Evolutionary conservation across 768 basidiomycete genomes (phyloP), one percentile per base, ranked within the genome.

Genomic region (Pleurotus salmoneostramineus): DNA sequence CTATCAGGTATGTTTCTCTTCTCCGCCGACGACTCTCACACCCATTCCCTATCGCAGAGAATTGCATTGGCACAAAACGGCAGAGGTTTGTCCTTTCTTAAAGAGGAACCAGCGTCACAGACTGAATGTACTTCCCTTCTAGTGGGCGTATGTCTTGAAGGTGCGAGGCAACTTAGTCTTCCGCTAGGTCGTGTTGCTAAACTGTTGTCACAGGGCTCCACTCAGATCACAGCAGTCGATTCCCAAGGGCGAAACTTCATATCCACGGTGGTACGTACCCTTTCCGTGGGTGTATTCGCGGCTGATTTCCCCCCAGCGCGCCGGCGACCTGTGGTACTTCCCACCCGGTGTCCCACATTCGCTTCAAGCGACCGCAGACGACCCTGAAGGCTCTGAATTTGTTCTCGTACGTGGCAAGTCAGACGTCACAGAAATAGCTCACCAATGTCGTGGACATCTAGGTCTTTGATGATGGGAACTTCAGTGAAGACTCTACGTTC

Each of bases 401-500:
- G 71, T 86, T 31, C 72, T 86, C 15, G 50, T 50, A 44, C 14
- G 52, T 31, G 6, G 17, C 48, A 27, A 50, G 10, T 32, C 27
- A 37, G 31, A n/a, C 21, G 32, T 42, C 40, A 42, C n/a, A 37
- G 14, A 14, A 32, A 43, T 32, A 31, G 36, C 35, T 42, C 21
- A 21, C 21, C 36, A 15, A 21, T n/a, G 2, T 45, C 11, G 17
- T 36, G 15, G 12, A 15, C 14, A 55, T 40, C 36, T n/a, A 55
- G 52, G 69, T 77, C 17, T 74, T 76, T 54, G 76, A 77, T 59
- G 63, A 65, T 5, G 73, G 74, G 1, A 59, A 66, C 11, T 86
- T 86, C 62, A 78, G 74, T 33, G 85, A 85, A 67, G 84, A 85
- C 49, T 65, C 74, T 4, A 86, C 85, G 2, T 86, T 87, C 64